Conservation (phyloP, 2,329 filamentous ascomycete genomes). For the Aspergillus japonicus region DNA sequence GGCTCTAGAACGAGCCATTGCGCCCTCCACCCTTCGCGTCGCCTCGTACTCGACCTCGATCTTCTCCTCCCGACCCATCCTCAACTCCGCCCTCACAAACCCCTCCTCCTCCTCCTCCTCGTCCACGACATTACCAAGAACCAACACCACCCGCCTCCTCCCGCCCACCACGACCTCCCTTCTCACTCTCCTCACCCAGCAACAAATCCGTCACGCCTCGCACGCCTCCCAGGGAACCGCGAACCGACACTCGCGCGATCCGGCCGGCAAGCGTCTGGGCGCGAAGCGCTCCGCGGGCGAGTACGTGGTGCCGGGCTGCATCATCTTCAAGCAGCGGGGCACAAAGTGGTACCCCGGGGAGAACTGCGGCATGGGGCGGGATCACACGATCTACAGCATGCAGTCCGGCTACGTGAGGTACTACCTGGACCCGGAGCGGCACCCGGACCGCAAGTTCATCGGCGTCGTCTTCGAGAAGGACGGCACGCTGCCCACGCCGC, state of each 20-base stretch:
- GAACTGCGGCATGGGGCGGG: constrained; percentile 90
- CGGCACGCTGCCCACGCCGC: constrained; percentile 74
- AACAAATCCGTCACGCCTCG: constrained; percentile 58
- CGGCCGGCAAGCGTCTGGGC: constrained; percentile 81
- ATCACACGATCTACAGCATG: constrained; percentile 91
- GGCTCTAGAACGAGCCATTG: constrained; percentile 39
- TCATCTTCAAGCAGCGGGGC: constrained; percentile 95
- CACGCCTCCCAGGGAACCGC: constrained; percentile 66
- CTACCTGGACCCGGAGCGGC: constrained; percentile 80
- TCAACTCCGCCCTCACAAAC: constrained; percentile 11
- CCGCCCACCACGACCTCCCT: constrained; percentile 37
- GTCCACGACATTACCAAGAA: constrained; percentile 22
- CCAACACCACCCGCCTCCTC: constrained; percentile 30
- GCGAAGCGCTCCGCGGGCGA: constrained; percentile 92
- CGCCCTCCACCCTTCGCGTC: constrained; percentile 27
- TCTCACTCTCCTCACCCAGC: background rate
- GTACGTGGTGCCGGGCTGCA: constrained; percentile 93
- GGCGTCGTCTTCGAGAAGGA: constrained; percentile 84
- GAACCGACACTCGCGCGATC: constrained; percentile 66
- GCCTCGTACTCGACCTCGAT: constrained; percentile 25
- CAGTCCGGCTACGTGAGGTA: constrained; percentile 91
- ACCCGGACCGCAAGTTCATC: constrained; percentile 90
- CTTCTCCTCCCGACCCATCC: constrained; percentile 30
- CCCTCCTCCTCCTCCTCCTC: constrained; percentile 27
- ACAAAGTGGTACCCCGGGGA: constrained; percentile 94